Percentiles rank a stretch among this genome's conserved stretches.
Evolutionary conservation across 768 basidiomycete genomes (phyloP).

Genomic region (Lactarius hatsudake): DNA sequence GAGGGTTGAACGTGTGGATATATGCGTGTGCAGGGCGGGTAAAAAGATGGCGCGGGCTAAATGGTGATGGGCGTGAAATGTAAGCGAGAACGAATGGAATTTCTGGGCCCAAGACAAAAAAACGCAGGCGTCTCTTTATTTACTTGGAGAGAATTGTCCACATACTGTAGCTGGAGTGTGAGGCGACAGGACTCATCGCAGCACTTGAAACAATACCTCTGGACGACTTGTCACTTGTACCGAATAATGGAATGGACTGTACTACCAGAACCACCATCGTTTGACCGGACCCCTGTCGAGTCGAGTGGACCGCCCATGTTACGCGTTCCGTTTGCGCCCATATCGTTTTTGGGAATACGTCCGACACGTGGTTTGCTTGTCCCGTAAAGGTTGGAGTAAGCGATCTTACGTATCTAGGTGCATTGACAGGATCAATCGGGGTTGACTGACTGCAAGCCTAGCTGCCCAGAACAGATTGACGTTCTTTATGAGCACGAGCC

Average conservation of each 20-base stretch:
- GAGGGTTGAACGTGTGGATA: slow-evolving; percentile 5
- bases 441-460: no score
- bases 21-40: not conserved
- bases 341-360: not conserved
- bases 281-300: not conserved
- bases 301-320: slow-evolving; percentile 11
- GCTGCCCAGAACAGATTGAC: not conserved
- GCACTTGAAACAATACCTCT: not conserved
- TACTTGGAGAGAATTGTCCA: slow-evolving; percentile 3
- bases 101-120: not conserved
- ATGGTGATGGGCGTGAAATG: slow-evolving; percentile 9
- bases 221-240: not conserved
- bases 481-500: not conserved
- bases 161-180: slow-evolving; percentile 16
- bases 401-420: not conserved
- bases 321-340: slow-evolving; percentile 15
- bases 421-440: not conserved
- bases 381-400: not conserved
- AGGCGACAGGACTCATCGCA: not conserved
- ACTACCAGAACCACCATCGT: not conserved
- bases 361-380: slow-evolving; percentile 9
- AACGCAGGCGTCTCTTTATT: slow-evolving; percentile 17
- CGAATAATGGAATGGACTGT: not conserved
- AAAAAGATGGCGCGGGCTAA: not conserved
- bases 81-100: slow-evolving; percentile 10